Evolutionary conservation across 139 green algal species (phyloP), one percentile per base, ranked within the genome.

Genomic region (Zygnema circumcarinatum): DNA sequence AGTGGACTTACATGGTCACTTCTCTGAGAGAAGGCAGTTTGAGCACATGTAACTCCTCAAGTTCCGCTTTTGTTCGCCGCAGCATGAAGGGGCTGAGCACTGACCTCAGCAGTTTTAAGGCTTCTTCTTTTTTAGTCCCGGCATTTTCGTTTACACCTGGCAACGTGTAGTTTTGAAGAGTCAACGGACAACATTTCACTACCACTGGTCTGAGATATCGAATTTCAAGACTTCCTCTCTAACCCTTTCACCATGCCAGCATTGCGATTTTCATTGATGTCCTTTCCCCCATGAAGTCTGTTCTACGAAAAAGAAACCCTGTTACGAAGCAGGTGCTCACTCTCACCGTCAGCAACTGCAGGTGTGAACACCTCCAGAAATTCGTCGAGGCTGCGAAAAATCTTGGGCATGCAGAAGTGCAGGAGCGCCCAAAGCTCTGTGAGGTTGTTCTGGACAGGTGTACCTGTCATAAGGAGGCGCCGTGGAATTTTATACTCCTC

Each of bases 21-120:
- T 85, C 68, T 38, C 67, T 42, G 72, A 87, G 74, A 86, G 73
- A 21, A 35, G 80, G 80, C 32, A 87, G 80, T 35, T 38, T 20
- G 3, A 87, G 74, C 11, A 38, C 32, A 22, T 20, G 11, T 11
- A 22, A 20, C 83, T 35, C 31, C 72, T 84, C 38, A 22, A 86
- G 35, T n/a, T 98, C 95, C 3, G 74, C 89, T 92, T 98, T 98
- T 2, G 96, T 90, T 33, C 96, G 92, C 29, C 95, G 91, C 84
- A 98, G 93, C 83, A 98, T 94, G 88, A 98, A 98, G 68, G 96
- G 94, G 36, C 96, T 90, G 87, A 98, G 47, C 89, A 83, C 79
- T 97, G 92, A 3, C 16, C 76, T 3, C 33, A 84, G 16, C 47
- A 62, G 16, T 62, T 62, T 62, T 62, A 62, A 62, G n/a, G n/a